Evolutionary conservation across 352 stramenopile species (phyloP).

Genomic region (Pythium volutum): DNA sequence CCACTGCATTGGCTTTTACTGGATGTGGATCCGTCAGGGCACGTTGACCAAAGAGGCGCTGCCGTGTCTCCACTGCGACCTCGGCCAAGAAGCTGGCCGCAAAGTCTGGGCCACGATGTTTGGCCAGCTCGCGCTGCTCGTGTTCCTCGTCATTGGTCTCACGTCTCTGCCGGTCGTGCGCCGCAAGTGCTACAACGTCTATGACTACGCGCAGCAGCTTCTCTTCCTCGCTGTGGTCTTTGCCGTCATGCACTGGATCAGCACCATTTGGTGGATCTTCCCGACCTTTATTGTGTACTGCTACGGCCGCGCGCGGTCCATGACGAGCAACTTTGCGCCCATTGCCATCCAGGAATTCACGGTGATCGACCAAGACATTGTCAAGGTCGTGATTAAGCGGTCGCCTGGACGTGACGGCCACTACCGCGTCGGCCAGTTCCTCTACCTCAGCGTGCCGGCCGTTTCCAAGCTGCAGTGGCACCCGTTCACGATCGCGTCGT

Average conservation of each 20-base stretch:
- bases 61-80: constrained; percentile 37
- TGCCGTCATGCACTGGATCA: constrained; percentile 37
- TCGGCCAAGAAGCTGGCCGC: constrained; percentile 23
- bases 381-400: constrained; percentile 36
- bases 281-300: constrained; percentile 37
- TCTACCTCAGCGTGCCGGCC: constrained; percentile 41
- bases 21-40: constrained; percentile 25
- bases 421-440: constrained; percentile 37
- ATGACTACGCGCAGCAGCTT: constrained; percentile 42
- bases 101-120: constrained; percentile 42
- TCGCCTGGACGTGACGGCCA: constrained; percentile 17
- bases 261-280: constrained; percentile 36
- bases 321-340: constrained; percentile 24
- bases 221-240: constrained; percentile 39
- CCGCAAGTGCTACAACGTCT: constrained; percentile 34
- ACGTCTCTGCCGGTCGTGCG: constrained; percentile 37
- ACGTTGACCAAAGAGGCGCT: constrained; percentile 22
- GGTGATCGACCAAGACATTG: constrained; percentile 23
- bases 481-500: constrained; percentile 44
- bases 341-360: constrained; percentile 27
- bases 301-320: constrained; percentile 30
- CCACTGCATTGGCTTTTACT: constrained; percentile 36
- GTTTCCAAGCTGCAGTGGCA: constrained; percentile 54
- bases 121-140: constrained; percentile 33
- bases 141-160: constrained; percentile 32